Evolutionary conservation across 225 moss, liverwort and hornwort species (phyloP).

Genomic region (Pleurozium schreberi): DNA sequence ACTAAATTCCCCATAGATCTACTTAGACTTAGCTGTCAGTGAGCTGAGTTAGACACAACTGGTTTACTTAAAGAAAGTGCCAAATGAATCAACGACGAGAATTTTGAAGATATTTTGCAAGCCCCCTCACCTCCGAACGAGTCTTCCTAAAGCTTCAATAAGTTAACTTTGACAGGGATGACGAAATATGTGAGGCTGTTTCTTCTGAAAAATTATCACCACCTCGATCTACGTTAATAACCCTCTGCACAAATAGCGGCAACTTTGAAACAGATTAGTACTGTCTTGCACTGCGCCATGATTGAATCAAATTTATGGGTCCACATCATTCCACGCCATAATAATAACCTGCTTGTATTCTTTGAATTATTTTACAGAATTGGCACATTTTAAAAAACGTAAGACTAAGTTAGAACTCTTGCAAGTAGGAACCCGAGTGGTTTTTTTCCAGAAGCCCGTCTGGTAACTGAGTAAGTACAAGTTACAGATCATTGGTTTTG

Average conservation of each 20-base stretch:
- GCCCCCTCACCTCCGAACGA: constrained; percentile 50
- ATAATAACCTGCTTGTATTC: too few relatives aligned
- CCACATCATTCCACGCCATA: not conserved
- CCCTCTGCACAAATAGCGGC: not conserved
- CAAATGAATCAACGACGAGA: not conserved
- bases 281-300: not conserved
- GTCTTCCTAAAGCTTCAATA: constrained; percentile 25
- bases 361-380: not conserved
- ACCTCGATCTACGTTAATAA: not conserved
- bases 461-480: not conserved
- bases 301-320: too few relatives aligned
- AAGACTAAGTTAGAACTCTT: too few relatives aligned
- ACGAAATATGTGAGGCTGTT: constrained; percentile 30
- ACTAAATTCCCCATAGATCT: too few relatives aligned
- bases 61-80: too few relatives aligned
- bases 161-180: constrained; percentile 25
- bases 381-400: too few relatives aligned
- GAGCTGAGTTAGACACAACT: not conserved
- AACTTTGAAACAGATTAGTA: not conserved
- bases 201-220: not conserved
- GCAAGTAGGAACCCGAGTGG: not conserved
- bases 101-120: constrained; percentile 48
- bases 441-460: not conserved
- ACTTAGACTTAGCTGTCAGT: too few relatives aligned
- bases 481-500: not conserved